phyloP scores from a whole-genome alignment of 2,329 filamentous ascomycete genomes.

The Dothistroma septosporum region DNA sequence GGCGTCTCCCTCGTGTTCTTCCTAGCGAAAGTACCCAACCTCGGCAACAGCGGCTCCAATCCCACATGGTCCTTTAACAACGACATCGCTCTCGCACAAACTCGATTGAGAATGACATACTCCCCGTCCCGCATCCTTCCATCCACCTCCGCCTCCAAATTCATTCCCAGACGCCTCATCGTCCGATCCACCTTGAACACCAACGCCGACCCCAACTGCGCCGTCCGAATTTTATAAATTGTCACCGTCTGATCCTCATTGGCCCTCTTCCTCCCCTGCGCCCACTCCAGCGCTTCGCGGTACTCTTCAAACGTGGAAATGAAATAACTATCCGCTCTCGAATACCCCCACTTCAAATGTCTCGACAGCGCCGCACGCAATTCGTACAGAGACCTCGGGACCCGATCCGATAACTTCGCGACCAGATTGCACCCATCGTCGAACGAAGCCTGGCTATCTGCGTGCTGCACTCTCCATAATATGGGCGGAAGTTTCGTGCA shows the following conservation, averaged over 20 bases:
- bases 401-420: neutral
- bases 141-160: neutral
- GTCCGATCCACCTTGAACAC: conserved; percentile 1
- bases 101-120: conserved; percentile 5
- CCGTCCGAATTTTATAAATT: neutral
- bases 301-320: conserved; percentile 3
- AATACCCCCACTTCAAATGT: conserved; percentile 6
- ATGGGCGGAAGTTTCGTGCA: conserved; percentile 1
- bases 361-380: neutral
- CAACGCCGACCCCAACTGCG: neutral
- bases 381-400: neutral
- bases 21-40: neutral
- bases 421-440: conserved; percentile 6
- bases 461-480: conserved; percentile 5
- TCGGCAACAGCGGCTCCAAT: neutral
- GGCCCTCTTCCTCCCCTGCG: neutral
- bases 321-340: conserved; percentile 4
- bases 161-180: neutral
- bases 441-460: conserved; percentile 2
- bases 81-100: neutral
- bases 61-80: neutral
- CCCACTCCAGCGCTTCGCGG: conserved; percentile 4
- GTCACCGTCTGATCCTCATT: neutral
- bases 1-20: neutral
- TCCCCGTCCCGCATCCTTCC: neutral